Conservation (phyloP, 2,329 filamentous ascomycete species). For the Sodiomyces alkalinus region DNA sequence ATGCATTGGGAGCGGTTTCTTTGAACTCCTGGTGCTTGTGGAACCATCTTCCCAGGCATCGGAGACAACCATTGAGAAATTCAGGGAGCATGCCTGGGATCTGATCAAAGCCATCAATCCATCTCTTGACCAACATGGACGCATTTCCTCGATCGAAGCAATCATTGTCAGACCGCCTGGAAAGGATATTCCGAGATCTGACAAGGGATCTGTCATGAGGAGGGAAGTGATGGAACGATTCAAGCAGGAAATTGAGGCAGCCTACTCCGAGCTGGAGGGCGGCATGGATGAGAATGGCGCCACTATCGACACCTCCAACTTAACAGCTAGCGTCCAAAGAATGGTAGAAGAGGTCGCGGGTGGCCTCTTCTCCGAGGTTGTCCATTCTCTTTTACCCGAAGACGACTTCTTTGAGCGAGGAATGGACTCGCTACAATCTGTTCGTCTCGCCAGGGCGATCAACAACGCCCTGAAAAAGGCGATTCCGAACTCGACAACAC, state of each 20-base stretch:
- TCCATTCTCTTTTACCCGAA: constrained; percentile 2
- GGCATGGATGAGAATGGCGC: neutral
- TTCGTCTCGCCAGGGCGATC: constrained; percentile 9
- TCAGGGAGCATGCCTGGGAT: constrained; percentile 9
- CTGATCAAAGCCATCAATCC: constrained; percentile 6
- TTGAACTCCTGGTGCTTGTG: constrained; percentile 11
- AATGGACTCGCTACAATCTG: constrained; percentile 16
- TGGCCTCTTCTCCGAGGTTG: constrained; percentile 1
- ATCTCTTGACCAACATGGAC: constrained; percentile 9
- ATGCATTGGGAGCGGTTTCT: constrained; percentile 10
- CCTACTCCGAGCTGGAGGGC: constrained; percentile 9
- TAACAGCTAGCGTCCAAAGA: constrained; percentile 6
- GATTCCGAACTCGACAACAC: no score
- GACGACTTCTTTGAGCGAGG: constrained; percentile 15
- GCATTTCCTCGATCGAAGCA: constrained; percentile 9
- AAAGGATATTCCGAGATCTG: constrained; percentile 9
- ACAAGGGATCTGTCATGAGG: constrained; percentile 12
- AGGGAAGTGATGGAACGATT: constrained; percentile 10
- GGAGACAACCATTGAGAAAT: constrained; percentile 1
- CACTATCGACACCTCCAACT: constrained; percentile 2
- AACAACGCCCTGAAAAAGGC: constrained; percentile 1
- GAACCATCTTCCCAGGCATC: constrained; percentile 6
- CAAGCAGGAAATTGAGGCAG: constrained; percentile 8
- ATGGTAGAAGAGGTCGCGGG: constrained; percentile 5
- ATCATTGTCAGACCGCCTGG: constrained; percentile 7